Evolutionary conservation across 495 filamentous ascomycete species (phyloP), one percentile per base, ranked within the genome.

Genomic region (Hamigera avellanea): DNA sequence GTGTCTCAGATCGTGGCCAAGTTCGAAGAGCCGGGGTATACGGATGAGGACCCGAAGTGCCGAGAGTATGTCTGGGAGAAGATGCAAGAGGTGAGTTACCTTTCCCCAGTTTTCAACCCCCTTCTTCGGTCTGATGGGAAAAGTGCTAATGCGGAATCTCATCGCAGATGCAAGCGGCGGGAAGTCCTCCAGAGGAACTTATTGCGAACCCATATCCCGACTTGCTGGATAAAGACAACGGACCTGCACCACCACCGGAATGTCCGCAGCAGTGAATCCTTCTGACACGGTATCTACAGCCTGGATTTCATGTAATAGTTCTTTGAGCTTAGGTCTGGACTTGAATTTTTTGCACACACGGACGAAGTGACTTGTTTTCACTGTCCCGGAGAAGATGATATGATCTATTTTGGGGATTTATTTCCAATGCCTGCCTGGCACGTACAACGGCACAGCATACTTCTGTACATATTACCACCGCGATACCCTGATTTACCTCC

Each of bases 51-150:
- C 62, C 58, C 76, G 15, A 69, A 71, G 32, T 86, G 93, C 66
- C 67, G 87, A 42, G 85, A 93, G 59, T 95, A 83, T 63, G 87
- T 98, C 48, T 86, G 95, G 48, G 87, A 94, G 49, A 75, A 80
- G 52, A 96, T 98, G 91, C 91, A 98, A 52, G 85, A 88, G 76
- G 91, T 94, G 54, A 53, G 73, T 56, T 32, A 34, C 19, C 16
- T 26, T 13, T 36, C 19, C 10, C n/a, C n/a, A n/a, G n/a, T n/a
- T n/a, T n/a, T n/a, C n/a, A n/a, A n/a, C n/a, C n/a, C n/a, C n/a
- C n/a, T n/a, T n/a, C n/a, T n/a, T n/a, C n/a, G n/a, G n/a, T n/a
- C n/a, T n/a, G n/a, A 23, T 4, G 21, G 9, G 5, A 23, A 5
- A 9, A 23, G 9, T 23, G 4, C 9, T 23, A 9, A 23, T 9